Evolutionary conservation across 1,284 basidiomycete species (phyloP), one percentile per base, ranked within the genome.

Genomic region (Ganoderma boninense): DNA sequence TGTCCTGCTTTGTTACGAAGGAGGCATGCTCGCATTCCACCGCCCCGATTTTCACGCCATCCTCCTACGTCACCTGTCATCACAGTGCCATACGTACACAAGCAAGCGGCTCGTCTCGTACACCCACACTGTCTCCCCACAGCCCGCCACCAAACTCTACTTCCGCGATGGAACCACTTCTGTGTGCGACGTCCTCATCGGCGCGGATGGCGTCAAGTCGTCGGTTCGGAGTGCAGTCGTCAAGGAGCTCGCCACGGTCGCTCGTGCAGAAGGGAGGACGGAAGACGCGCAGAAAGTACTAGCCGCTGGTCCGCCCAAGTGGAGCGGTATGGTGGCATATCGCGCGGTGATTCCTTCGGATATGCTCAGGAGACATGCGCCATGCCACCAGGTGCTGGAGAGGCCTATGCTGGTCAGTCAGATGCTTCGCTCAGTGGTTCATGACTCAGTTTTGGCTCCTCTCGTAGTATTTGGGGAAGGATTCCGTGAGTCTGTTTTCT

Each of bases 121-220:
- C 72, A 73, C 69, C 14, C 81, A 84, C 29, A 35, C 44, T 42
- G 52, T 16, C 26, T 46, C 64, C 5, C 62, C 67, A 23, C 40
- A 72, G 14, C 40, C 72, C 6, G 60, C 60, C 60, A 62, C 60
- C 10, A 62, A 62, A 10, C 74, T 89, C n/a, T 70, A 77, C 16
- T 89, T 89, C 72, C 61, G 78, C 6, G 85, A 89, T 68, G 86
- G 85, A 4, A 78, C 82, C 1, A 78, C 77, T 0, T 82, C 84
- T 2, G 76, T 78, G 4, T 86, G 84, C 72, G 86, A 89, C 69
- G 59, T 88, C 14, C 80, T 88, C 20, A 77, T 89, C 49, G 66
- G 66, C 11, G 85, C 86, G 0, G 87, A 89, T 69, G 87, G 88
- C 0, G 73, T 84, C 62, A 79, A 80, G 62, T 82, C 80, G 0